Evolutionary conservation across 2,329 filamentous ascomycete species (phyloP), one percentile per base, ranked within the genome.

Genomic region (Fusarium chuoi): DNA sequence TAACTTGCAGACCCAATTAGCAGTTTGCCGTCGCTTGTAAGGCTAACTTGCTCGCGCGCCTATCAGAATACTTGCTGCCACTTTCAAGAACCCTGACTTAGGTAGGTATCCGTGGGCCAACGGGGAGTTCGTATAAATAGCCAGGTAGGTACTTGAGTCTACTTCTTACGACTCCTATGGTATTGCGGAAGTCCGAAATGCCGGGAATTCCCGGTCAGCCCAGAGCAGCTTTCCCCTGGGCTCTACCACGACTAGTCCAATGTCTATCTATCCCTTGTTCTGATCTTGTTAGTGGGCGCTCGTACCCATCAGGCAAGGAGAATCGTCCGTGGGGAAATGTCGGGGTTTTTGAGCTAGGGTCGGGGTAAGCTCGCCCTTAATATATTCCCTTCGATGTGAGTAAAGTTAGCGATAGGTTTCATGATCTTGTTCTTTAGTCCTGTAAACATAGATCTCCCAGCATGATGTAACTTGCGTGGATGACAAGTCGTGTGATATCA

Each of bases 271-370:
- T 59, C 62, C 69, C 70, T 62, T 74, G 71, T 46, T 63, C 30
- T 59, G 42, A 26, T 41, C 51, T 54, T 35, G 30, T 51, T 42
- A 49, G 68, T 46, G 49, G 62, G 36, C 52, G 70, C 54, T 61
- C 65, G 44, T 61, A 48, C 51, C 44, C 45, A 51, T 20, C 14
- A 44, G 44, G 22, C 39, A 59, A 62, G 35, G 52, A 45, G 41
- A 65, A 49, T 61, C 48, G 54, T 65, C 60, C 69, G 71, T 74
- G 71, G 71, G 71, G 71, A 74, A 74, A 75, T 73, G 60, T 74
- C 71, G 71, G 71, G 71, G 71, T 73, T 75, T 60, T 26, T 11
- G 44, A 56, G 57, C 71, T 71, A 68, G 59, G 64, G 64, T 69
- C 71, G 68, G 52, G 57, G 71, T 51, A 59, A 72, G 54, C 51